phyloP scores from a whole-genome alignment of 2,329 filamentous ascomycete species.

The Malbranchea zuffiana region DNA sequence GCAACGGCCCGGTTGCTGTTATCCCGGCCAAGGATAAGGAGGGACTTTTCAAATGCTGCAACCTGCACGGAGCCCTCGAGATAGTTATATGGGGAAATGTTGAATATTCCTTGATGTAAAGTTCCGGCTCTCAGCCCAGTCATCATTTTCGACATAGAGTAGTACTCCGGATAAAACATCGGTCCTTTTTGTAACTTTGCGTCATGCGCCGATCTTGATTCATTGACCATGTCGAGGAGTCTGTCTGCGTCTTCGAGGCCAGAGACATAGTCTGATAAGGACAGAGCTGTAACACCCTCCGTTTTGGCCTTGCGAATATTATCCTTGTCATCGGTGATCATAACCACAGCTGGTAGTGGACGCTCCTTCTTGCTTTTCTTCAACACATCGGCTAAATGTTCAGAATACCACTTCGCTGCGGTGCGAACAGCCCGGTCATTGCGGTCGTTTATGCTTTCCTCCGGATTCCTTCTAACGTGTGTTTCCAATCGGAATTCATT shows the following conservation, averaged over 20 bases:
- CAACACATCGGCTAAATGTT: constrained; percentile 58
- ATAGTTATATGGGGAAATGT: constrained; percentile 96
- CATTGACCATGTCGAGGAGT: constrained; percentile 85
- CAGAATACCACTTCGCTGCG: constrained; percentile 80
- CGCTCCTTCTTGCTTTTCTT: constrained; percentile 45
- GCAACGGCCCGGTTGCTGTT: constrained; percentile 93
- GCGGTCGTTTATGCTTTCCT: constrained; percentile 88
- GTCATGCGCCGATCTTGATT: constrained; percentile 58
- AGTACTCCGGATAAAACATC: constrained; percentile 81
- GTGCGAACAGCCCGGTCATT: constrained; percentile 85
- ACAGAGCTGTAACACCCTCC: constrained; percentile 60
- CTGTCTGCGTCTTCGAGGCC: constrained; percentile 73
- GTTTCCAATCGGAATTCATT: constrained; percentile 96
- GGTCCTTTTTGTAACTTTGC: constrained; percentile 54
- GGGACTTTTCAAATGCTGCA: constrained; percentile 75
- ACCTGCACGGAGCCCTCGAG: constrained; percentile 87
- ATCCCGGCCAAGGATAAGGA: constrained; percentile 81
- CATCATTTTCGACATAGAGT: constrained; percentile 81
- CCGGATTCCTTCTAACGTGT: constrained; percentile 59
- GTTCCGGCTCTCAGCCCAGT: constrained; percentile 82
- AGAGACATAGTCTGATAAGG: constrained; percentile 66
- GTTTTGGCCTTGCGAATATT: constrained; percentile 71
- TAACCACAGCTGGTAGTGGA: constrained; percentile 65
- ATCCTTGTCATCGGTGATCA: constrained; percentile 86
- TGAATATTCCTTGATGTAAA: constrained; percentile 89